Conservation (phyloP, 2,329 filamentous ascomycete genomes). For the Monosporascus sp. region DNA sequence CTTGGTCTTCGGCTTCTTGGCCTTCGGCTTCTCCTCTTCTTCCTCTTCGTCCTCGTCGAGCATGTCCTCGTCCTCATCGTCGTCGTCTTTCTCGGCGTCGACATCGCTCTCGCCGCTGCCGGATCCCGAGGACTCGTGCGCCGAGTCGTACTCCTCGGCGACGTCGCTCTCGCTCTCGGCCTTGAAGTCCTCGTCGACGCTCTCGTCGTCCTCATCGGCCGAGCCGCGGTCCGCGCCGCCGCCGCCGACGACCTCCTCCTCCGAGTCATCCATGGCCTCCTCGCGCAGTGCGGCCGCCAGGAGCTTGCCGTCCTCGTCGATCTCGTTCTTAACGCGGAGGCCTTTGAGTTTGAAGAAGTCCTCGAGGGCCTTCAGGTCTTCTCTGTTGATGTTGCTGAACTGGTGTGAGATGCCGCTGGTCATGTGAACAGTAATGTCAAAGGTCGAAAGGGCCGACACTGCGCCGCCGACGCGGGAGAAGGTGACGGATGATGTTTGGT, state of each 20-base stretch:
- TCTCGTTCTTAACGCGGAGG: slow-evolving; percentile 96
- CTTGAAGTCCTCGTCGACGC: slow-evolving; percentile 91
- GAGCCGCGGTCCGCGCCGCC: slow-evolving; percentile 74
- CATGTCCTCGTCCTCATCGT: slow-evolving; percentile 33
- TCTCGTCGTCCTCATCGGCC: slow-evolving; percentile 94
- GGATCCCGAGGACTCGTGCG: slow-evolving; percentile 77
- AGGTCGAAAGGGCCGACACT: slow-evolving; percentile 88
- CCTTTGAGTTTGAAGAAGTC: slow-evolving; percentile 96
- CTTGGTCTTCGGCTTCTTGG: slow-evolving; percentile 36
- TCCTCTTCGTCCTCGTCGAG: slow-evolving; percentile 29
- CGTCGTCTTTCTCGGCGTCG: slow-evolving; percentile 43
- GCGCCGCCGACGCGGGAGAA: slow-evolving; percentile 95
- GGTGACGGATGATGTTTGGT: slow-evolving; percentile 84
- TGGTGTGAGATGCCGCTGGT: slow-evolving; percentile 81
- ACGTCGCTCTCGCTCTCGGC: slow-evolving; percentile 91
- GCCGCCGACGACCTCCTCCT: slow-evolving; percentile 69
- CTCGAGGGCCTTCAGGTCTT: slow-evolving; percentile 95
- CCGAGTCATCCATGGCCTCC: slow-evolving; percentile 76
- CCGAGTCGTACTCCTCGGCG: slow-evolving; percentile 91
- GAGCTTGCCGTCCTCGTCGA: slow-evolving; percentile 82
- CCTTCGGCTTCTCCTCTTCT: slow-evolving; percentile 34
- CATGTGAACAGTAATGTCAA: slow-evolving; percentile 90
- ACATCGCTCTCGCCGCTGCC: slow-evolving; percentile 62
- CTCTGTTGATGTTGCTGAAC: slow-evolving; percentile 98
- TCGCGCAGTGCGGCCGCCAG: slow-evolving; percentile 79